Percentiles rank a stretch among this genome's conserved stretches.
These are phyloP conservation scores for Sarocladiaceae sp. DNA, from an alignment of 2,329 filamentous ascomycete genomes.

Conservation along the genomic window DNA sequence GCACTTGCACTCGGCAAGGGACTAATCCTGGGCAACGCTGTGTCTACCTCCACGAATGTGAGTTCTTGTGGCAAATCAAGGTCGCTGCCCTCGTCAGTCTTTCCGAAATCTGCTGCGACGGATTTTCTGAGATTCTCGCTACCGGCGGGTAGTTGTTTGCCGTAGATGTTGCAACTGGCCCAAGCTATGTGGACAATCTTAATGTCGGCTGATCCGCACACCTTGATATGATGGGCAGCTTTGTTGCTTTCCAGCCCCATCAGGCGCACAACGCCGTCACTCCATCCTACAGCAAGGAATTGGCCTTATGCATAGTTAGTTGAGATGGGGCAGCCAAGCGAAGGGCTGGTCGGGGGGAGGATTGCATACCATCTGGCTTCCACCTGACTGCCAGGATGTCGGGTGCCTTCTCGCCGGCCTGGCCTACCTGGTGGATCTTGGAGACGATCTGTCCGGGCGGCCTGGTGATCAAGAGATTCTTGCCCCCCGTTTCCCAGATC, in stretches of 20 bases:
- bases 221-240: conserved; percentile 66
- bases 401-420: conserved; percentile 34
- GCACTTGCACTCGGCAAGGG: conserved; percentile 59
- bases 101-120: background rate
- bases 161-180: conserved; percentile 38
- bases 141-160: background rate
- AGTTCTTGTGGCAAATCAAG: conserved; percentile 67
- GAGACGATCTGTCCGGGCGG: conserved; percentile 67
- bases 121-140: conserved; percentile 16
- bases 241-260: conserved; percentile 79
- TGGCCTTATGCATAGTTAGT: conserved; percentile 50
- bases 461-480: conserved; percentile 71
- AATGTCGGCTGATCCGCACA: conserved; percentile 39
- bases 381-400: conserved; percentile 51
- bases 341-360: too few species aligned
- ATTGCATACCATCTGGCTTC: conserved; percentile 62
- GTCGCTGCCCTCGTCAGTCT: background rate
- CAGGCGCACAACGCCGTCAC: conserved; percentile 71
- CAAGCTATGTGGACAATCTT: conserved; percentile 51
- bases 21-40: conserved; percentile 71
- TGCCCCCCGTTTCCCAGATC: conserved; percentile 60
- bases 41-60: conserved; percentile 71
- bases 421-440: conserved; percentile 42
- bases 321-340: too few species aligned
- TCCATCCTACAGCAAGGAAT: conserved; percentile 79